A percentile compares a stretch with the other conserved stretches of the same genome.
Evolutionary conservation across 768 basidiomycete genomes (phyloP).

Genomic region (Boletellus emodensis): DNA sequence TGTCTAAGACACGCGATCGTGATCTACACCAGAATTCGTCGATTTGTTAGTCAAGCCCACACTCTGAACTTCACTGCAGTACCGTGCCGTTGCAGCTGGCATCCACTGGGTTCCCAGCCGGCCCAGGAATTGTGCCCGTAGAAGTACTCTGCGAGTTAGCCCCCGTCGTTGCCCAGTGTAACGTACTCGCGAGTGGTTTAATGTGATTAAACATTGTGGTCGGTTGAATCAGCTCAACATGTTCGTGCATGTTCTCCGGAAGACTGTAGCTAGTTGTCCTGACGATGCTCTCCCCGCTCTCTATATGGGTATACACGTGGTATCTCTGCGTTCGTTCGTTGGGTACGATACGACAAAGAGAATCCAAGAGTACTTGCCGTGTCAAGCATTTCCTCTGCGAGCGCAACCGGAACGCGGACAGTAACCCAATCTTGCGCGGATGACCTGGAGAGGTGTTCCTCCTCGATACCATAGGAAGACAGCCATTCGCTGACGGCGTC

Average conservation of each 20-base stretch:
- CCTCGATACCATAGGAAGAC: constrained; percentile 47
- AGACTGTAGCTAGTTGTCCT: constrained; percentile 68
- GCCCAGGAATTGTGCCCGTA: constrained; percentile 21
- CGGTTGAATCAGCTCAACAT: constrained; percentile 67
- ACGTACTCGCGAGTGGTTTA: constrained; percentile 40
- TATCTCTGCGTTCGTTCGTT: constrained; percentile 45
- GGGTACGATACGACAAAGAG: neutral
- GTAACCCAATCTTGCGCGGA: constrained; percentile 69
- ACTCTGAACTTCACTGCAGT: neutral
- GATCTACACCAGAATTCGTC: constrained; percentile 29
- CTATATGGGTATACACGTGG: constrained; percentile 51
- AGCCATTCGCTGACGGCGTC: constrained; percentile 61
- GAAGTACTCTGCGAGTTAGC: constrained; percentile 3
- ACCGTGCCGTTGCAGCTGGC: constrained; percentile 43
- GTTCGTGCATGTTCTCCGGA: constrained; percentile 51
- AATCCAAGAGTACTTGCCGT: constrained; percentile 41
- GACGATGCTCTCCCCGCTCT: constrained; percentile 50
- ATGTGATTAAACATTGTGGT: constrained; percentile 62
- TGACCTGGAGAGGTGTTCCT: constrained; percentile 48
- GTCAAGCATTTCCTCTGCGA: constrained; percentile 66
- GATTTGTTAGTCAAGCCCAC: neutral
- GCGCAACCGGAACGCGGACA: constrained; percentile 49
- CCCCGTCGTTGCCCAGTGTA: constrained; percentile 29
- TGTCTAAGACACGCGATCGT: constrained; percentile 52
- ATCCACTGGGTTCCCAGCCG: constrained; percentile 40